Evolutionary conservation across 805 yeast genomes (phyloP).

Genomic region (Brettanomyces naardenensis): DNA sequence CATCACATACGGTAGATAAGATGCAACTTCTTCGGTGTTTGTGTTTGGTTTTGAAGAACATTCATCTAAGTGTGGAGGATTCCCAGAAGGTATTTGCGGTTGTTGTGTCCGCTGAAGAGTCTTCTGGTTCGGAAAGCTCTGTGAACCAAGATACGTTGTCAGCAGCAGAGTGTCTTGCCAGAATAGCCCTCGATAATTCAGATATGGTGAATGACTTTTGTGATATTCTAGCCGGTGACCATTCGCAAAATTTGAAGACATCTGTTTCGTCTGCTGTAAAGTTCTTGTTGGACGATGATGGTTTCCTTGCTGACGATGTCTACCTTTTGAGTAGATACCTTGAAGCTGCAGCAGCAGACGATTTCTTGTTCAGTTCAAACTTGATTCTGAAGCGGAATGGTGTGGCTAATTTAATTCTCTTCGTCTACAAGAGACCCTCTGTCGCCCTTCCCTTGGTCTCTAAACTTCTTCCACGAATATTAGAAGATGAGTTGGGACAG

Average conservation of each 20-base stretch:
- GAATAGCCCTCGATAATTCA: slow-evolving; percentile 12
- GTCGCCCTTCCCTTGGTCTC: slow-evolving; percentile 38
- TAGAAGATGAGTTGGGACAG: slow-evolving; percentile 43
- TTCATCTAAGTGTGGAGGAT: slow-evolving; percentile 2
- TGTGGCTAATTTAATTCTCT: slow-evolving; percentile 49
- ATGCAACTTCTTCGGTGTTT: slow-evolving; percentile 7
- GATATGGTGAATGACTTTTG: slow-evolving; percentile 10
- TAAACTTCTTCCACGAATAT: slow-evolving; percentile 40
- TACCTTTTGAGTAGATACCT: slow-evolving; percentile 14
- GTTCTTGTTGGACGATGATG: slow-evolving; percentile 13
- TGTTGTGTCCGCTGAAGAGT: slow-evolving; percentile 6
- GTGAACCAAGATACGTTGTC: not conserved
- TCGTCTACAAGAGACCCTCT: slow-evolving; percentile 47
- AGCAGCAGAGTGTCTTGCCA: slow-evolving; percentile 20
- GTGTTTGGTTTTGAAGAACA: slow-evolving; percentile 7
- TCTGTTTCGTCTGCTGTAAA: slow-evolving; percentile 24
- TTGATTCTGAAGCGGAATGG: slow-evolving; percentile 55
- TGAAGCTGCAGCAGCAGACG: slow-evolving; percentile 17
- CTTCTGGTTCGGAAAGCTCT: not conserved
- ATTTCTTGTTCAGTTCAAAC: slow-evolving; percentile 27
- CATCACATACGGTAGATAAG: not conserved
- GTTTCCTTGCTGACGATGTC: slow-evolving; percentile 6
- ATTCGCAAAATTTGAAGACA: slow-evolving; percentile 12
- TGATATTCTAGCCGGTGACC: slow-evolving; percentile 8
- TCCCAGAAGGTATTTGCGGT: slow-evolving; percentile 6